These are phyloP conservation scores for Beauveria sp. DNA, from an alignment of 2,329 filamentous ascomycete species.

Conservation along the genomic window DNA sequence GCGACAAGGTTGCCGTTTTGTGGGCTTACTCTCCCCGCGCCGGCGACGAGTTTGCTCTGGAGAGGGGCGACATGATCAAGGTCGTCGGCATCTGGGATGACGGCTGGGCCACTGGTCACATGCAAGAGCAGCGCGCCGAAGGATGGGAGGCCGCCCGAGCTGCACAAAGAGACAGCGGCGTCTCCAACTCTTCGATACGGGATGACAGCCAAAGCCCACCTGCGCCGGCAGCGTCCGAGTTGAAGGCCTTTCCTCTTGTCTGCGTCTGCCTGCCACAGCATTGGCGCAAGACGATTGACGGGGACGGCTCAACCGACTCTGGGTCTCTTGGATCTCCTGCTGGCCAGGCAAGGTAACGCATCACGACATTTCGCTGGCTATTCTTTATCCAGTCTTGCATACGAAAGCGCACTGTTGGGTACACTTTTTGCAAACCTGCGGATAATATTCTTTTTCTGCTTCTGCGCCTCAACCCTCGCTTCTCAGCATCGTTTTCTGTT, in stretches of 20 bases:
- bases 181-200: slow-evolving; percentile 69
- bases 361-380: neutral
- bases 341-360: neutral
- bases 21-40: slow-evolving; percentile 97
- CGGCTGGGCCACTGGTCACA: slow-evolving; percentile 91
- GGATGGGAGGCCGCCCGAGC: slow-evolving; percentile 76
- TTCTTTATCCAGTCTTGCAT: slow-evolving; percentile 2
- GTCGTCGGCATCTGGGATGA: slow-evolving; percentile 99
- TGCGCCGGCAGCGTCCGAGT: slow-evolving; percentile 60
- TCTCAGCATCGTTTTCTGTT: neutral
- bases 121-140: slow-evolving; percentile 75
- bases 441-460: neutral
- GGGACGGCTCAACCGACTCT: slow-evolving; percentile 65
- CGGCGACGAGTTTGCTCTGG: slow-evolving; percentile 84
- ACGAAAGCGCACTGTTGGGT: slow-evolving; percentile 6
- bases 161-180: slow-evolving; percentile 82
- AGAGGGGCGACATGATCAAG: slow-evolving; percentile 96
- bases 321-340: slow-evolving; percentile 33
- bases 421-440: neutral
- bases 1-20: slow-evolving; percentile 80
- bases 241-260: slow-evolving; percentile 95
- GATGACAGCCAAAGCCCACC: slow-evolving; percentile 57
- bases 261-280: slow-evolving; percentile 93
- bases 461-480: neutral
- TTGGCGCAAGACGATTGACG: slow-evolving; percentile 94